Evolutionary conservation across 805 yeast species (phyloP).

Genomic region (Saccharomycopsis selenospora): DNA sequence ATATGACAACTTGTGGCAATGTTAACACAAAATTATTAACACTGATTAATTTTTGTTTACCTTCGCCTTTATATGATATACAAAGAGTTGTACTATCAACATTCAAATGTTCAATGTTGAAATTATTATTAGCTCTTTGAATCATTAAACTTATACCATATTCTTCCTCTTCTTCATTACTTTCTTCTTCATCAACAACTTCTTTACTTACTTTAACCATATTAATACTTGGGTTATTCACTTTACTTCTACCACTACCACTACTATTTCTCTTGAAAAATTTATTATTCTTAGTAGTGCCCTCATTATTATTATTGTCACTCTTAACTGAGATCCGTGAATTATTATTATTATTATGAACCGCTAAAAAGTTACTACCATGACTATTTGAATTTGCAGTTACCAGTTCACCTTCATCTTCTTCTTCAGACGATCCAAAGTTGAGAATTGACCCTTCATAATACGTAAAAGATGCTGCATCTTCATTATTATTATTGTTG

Average conservation of each 20-base stretch:
- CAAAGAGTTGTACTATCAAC: constrained; percentile 47
- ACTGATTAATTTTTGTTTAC: constrained; percentile 61
- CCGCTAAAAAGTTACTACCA: no score
- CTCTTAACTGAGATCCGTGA: no score
- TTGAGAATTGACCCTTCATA: neutral
- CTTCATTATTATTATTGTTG: constrained; percentile 4
- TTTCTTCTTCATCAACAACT: constrained; percentile 20
- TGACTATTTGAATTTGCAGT: no score
- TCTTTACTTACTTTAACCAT: constrained; percentile 13
- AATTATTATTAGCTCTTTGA: constrained; percentile 61
- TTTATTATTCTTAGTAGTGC: neutral
- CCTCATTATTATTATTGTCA: no score
- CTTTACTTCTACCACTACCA: neutral
- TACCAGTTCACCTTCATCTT: no score
- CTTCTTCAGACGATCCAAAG: neutral
- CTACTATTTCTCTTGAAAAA: neutral
- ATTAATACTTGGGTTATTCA: neutral
- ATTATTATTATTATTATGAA: no score
- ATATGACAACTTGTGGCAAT: constrained; percentile 54
- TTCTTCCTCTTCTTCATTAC: constrained; percentile 21
- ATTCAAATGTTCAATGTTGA: constrained; percentile 56
- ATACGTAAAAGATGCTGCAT: no score
- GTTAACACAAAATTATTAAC: constrained; percentile 64
- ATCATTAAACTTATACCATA: constrained; percentile 58
- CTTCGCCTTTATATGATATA: constrained; percentile 72